phyloP scores from a whole-genome alignment of 176 grass and related monocot genomes.

The Thinopyrum elongatum region DNA sequence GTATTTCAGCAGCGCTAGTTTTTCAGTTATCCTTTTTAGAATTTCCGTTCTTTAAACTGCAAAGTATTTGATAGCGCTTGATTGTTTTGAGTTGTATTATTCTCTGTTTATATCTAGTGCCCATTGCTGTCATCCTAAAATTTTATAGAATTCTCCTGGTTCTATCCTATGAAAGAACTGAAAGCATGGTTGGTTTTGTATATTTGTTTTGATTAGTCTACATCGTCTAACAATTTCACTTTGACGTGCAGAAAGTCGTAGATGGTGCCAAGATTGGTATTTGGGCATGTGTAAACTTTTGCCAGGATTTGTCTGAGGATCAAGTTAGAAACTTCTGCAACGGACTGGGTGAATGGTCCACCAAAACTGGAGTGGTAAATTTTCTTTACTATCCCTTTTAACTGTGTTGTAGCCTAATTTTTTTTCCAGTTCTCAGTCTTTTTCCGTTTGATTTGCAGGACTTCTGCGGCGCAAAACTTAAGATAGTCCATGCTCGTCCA shows the following conservation, averaged over 20 bases:
- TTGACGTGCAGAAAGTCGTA: slow-evolving; percentile 38
- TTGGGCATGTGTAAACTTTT: slow-evolving; percentile 40
- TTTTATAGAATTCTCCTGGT: not conserved
- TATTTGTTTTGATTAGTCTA: not conserved
- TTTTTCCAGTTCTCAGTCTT: not conserved
- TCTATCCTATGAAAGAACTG: not conserved
- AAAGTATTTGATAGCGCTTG: not conserved
- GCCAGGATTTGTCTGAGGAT: not conserved
- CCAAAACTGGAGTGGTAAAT: slow-evolving; percentile 40
- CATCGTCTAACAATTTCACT: slow-evolving; percentile 4
- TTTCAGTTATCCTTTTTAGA: not conserved
- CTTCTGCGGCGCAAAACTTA: not conserved
- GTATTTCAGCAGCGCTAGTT: not conserved
- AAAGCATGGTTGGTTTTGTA: not conserved
- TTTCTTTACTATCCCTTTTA: not conserved
- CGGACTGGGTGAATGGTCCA: not conserved
- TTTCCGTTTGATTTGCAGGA: slow-evolving; percentile 17
- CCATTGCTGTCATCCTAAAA: not conserved
- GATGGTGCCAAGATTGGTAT: slow-evolving; percentile 15
- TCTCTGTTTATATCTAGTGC: not conserved
- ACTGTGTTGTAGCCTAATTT: not conserved
- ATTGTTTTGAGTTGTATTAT: not conserved
- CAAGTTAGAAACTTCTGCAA: not conserved
- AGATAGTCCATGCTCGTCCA: slow-evolving; percentile 8
- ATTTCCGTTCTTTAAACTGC: not conserved